Percentiles rank a stretch among this genome's conserved stretches.
Conservation (phyloP, 495 filamentous ascomycete genomes). For the Friedmanniomyces simplex region DNA sequence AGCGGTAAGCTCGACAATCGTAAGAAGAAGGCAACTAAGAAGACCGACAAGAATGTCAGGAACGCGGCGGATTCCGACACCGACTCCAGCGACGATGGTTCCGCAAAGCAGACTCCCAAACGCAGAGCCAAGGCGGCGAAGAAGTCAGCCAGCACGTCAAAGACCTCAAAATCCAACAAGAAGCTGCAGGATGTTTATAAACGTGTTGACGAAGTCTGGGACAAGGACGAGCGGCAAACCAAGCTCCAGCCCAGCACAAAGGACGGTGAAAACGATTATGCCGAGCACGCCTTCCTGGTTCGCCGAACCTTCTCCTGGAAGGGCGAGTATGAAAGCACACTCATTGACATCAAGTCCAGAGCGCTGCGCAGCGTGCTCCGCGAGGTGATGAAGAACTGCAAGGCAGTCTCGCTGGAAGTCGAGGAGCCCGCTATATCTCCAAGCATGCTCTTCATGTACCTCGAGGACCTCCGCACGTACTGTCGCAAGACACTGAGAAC, state of each 20-base stretch:
- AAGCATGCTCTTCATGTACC: conserved; percentile 80
- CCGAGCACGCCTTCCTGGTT: conserved; percentile 79
- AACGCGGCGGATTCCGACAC: conserved; percentile 7
- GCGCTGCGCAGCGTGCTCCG: conserved; percentile 59
- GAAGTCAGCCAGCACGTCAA: conserved; percentile 33
- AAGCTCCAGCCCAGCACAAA: conserved; percentile 78
- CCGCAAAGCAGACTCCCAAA: background rate
- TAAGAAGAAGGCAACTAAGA: too few relatives aligned
- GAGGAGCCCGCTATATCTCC: conserved; percentile 70
- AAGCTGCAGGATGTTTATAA: conserved; percentile 60
- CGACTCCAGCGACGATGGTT: background rate
- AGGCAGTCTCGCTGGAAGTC: conserved; percentile 69
- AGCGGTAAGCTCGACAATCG: background rate
- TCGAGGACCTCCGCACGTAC: conserved; percentile 58
- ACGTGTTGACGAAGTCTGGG: conserved; percentile 64
- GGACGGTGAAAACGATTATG: conserved; percentile 64
- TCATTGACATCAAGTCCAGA: conserved; percentile 81
- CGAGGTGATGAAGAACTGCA: conserved; percentile 71
- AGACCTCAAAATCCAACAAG: conserved; percentile 40
- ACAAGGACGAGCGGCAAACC: conserved; percentile 47
- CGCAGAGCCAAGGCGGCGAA: conserved; percentile 12
- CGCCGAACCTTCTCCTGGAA: conserved; percentile 81
- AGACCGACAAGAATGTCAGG: background rate
- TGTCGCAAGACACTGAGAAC: conserved; percentile 58
- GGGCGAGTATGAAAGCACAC: conserved; percentile 67